Percentiles rank a stretch among this genome's conserved stretches.
Conservation (phyloP, 2,329 filamentous ascomycete species). For the Claviceps africana region DNA sequence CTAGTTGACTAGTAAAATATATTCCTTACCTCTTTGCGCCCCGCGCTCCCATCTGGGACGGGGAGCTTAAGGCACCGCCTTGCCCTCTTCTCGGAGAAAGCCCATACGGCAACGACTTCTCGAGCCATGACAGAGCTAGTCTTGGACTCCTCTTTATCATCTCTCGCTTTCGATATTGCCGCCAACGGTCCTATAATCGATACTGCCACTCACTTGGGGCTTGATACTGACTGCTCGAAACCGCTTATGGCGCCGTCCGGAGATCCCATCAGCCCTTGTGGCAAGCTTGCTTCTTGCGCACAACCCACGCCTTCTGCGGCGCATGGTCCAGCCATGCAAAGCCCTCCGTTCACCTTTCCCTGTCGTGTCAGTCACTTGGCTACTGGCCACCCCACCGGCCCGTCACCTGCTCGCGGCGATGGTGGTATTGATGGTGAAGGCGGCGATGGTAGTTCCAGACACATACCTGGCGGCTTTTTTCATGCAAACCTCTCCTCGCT, state of each 20-base stretch:
- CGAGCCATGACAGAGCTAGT: conserved; percentile 25
- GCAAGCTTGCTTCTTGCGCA: neutral
- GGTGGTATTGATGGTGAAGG: neutral
- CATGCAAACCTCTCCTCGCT: conserved; percentile 5
- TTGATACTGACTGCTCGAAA: conserved; percentile 1
- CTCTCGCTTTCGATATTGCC: conserved; percentile 19
- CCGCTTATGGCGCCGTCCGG: neutral
- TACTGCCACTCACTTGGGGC: conserved; percentile 2
- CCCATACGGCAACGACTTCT: too few relatives aligned
- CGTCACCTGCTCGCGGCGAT: neutral
- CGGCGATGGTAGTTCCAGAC: neutral
- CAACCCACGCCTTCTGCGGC: neutral
- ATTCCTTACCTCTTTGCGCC: neutral
- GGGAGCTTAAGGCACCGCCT: neutral
- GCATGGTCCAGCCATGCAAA: neutral
- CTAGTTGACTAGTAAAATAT: neutral
- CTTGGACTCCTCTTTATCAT: conserved; percentile 29
- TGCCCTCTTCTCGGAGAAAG: neutral
- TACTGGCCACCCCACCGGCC: neutral
- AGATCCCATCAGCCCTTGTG: neutral
- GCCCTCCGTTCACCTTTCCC: neutral
- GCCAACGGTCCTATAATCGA: conserved; percentile 11
- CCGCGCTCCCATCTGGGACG: conserved; percentile 2
- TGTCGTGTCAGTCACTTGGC: neutral
- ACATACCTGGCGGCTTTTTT: neutral